Evolutionary conservation across 768 basidiomycete genomes (phyloP), one percentile per base, ranked within the genome.

Genomic region (Lactarius evosmus): DNA sequence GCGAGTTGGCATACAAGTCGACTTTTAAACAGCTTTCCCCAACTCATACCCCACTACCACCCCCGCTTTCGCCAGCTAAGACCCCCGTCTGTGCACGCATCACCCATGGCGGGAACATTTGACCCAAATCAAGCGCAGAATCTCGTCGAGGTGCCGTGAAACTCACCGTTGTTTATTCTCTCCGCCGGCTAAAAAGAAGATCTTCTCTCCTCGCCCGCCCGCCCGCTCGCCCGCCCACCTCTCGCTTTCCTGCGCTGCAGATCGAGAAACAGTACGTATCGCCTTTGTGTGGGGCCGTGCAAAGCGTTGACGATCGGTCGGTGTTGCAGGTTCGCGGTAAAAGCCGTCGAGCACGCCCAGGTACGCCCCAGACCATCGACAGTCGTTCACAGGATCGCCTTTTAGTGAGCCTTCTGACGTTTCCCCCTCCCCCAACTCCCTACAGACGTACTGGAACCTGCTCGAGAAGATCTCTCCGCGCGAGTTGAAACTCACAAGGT

Each of bases 311-410:
- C 72, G 58, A 67, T 38, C 33, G 33, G 58, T 64, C 29, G 30
- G 29, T 7, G 29, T 36, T 36, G 50, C 57, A 90, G 88, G 72
- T 94, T 95, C 73, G 93, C 93, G 29, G 96, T 99, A 61, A 93
- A 89, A 74, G 93, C 94, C 14, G 95, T 98, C 57, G 95, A 99
- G 74, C 94, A 98, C 69, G 93, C 95, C 51, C 93, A 96, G 81
- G 94, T 92, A 57, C 66, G 84, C 53, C 52, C n/a, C 59, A 52
- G 44, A 56, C 40, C 55, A 38, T 55, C 62, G 27, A 58, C 53
- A 51, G 29, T 11, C 56, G 58, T 44, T 14, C 16, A 14, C 1
- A 14, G 4, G 16, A 5, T 14, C 36, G 4, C 36, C 6, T 25
- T 3, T 22, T 2, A 3, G 2, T 49, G 60, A 59, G 72, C 56